Conservation (phyloP, 345 rosid species). For the Eucalyptus sideroxylon region DNA sequence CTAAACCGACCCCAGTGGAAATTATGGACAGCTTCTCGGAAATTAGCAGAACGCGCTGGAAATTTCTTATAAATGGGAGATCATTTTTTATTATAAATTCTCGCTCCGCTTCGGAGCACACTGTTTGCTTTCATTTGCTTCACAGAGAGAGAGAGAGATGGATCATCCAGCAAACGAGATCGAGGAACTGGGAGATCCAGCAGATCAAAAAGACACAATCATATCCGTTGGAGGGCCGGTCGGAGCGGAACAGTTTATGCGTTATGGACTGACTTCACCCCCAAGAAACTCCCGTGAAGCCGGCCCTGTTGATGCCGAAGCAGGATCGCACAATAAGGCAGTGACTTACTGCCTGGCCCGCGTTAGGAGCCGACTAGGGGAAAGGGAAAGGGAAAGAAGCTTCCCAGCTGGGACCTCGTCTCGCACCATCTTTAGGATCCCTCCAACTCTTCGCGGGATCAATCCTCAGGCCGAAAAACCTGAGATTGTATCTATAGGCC, state of each 20-base stretch:
- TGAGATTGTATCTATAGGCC: constrained; percentile 7
- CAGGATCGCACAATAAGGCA: not conserved
- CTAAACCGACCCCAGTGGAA: not conserved
- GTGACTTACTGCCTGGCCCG: not conserved
- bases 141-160: not conserved
- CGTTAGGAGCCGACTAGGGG: not conserved
- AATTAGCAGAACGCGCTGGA: not conserved
- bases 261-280: not conserved
- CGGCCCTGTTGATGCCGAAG: not conserved
- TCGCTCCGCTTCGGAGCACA: not conserved
- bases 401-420: not conserved
- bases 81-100: not conserved
- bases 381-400: not conserved
- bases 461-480: not conserved
- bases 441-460: not conserved
- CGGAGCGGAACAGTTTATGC: not conserved
- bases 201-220: not conserved
- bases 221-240: not conserved
- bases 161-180: not conserved
- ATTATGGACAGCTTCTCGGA: not conserved
- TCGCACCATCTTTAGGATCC: not conserved
- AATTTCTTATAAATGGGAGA: not conserved
- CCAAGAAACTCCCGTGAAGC: not conserved
- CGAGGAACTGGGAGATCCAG: not conserved
- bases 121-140: not conserved